Evolutionary conservation across 2,329 filamentous ascomycete species (phyloP).

Genomic region (Parasarocladium wereldwijsianum): DNA sequence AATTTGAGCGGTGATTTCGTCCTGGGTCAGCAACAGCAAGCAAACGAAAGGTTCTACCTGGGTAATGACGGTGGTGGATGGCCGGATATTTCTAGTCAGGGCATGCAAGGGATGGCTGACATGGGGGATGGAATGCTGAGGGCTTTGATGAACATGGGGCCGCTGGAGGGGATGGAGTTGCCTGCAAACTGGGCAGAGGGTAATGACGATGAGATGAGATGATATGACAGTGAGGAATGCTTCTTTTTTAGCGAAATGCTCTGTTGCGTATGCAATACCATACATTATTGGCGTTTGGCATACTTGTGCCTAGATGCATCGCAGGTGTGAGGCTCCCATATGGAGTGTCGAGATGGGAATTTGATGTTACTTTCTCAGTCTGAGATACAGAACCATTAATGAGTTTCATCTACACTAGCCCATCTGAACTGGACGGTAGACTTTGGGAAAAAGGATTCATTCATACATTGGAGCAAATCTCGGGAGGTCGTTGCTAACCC

Average conservation of each 20-base stretch:
- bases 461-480: slow-evolving; percentile 3
- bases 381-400: too few relatives aligned
- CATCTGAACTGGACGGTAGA: slow-evolving; percentile 4
- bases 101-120: slow-evolving; percentile 32
- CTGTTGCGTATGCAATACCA: too few relatives aligned
- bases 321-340: too few relatives aligned
- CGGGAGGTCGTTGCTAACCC: too few relatives aligned
- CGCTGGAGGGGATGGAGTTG: slow-evolving; percentile 46
- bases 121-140: slow-evolving; percentile 41
- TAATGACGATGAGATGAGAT: slow-evolving; percentile 5
- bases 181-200: slow-evolving; percentile 27
- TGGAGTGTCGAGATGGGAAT: too few relatives aligned
- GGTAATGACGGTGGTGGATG: slow-evolving; percentile 22
- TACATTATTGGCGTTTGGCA: too few relatives aligned
- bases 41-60: slow-evolving; percentile 23
- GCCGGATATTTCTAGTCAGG: slow-evolving; percentile 19
- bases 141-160: slow-evolving; percentile 41
- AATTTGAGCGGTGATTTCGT: neutral
- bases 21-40: slow-evolving; percentile 6
- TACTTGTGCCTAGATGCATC: too few relatives aligned
- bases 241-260: neutral
- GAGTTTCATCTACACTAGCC: too few relatives aligned
- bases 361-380: too few relatives aligned
- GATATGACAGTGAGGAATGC: neutral
- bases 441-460: slow-evolving; percentile 3